Evolutionary conservation across 148 eudicot genomes (phyloP), one percentile per base, ranked within the genome.

Genomic region (Polygonum maritimum): DNA sequence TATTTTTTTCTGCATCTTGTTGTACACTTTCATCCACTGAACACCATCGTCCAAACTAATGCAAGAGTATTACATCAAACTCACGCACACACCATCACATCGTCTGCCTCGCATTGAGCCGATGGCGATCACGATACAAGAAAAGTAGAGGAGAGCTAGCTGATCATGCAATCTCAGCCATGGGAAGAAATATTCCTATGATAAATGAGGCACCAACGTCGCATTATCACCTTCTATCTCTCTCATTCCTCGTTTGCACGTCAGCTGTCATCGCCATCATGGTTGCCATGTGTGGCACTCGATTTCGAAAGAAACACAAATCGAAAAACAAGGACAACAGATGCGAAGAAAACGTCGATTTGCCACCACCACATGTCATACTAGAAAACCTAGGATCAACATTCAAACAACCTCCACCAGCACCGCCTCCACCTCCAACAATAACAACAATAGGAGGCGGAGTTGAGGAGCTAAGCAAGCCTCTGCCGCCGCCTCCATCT

Each of bases 401-500:
- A 58, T 2, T 14, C 35, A 22, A 0, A 58, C 31, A 26, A 26
- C 31, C 31, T 26, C 31, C 31, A 26, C 31, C 31, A 21, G 8
- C 33, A 18, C 31, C 18, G 16, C 13, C 18, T 0, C 35, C 4
- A 63, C 7, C 11, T 31, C 49, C 1, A 72, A 22, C 55, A 47
- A 26, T 76, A 78, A 21, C 52, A 69, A 6, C 55, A 35, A 36
- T 38, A 16, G 8, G 33, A 4, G 15, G n/a, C 19, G 74, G 54
- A 51, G 69, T 36, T 21, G 62, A 79, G 57, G 69, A 57, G 19
- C 72, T 41, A 12, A 26, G 55, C 38, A 48, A 36, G 76, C 86
- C 89, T 65, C 69, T 81, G 15, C 85, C 87, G 15, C 89, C 89
- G 3, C 86, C 86, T 0, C 81, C 83, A 31, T 31, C 79, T 0